A percentile compares a stretch with the other conserved stretches of the same genome.
Conservation (phyloP, 192 early-diverging fungal genomes). For the Coemansia sp. region DNA sequence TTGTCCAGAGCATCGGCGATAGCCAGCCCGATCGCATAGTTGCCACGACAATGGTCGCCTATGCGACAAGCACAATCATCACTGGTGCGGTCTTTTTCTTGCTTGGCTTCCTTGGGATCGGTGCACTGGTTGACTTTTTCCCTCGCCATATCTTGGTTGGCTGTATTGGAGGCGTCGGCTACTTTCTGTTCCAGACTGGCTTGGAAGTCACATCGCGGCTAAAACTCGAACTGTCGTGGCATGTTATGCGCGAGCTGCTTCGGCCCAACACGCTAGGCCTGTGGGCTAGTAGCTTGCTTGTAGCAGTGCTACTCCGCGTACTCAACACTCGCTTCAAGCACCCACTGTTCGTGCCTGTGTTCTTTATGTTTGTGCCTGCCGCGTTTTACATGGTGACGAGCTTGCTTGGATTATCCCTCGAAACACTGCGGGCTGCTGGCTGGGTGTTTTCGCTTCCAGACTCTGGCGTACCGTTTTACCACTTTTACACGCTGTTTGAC, state of each 20-base stretch:
- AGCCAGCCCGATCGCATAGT: constrained; percentile 70
- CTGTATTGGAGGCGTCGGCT: constrained; percentile 93
- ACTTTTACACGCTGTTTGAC: constrained; percentile 77
- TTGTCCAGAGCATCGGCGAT: constrained; percentile 62
- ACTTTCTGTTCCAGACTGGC: constrained; percentile 91
- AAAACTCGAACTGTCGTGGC: constrained; percentile 61
- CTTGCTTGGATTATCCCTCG: constrained; percentile 62
- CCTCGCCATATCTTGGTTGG: constrained; percentile 93
- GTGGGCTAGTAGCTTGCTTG: constrained; percentile 75
- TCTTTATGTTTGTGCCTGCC: constrained; percentile 81
- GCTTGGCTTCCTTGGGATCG: constrained; percentile 80
- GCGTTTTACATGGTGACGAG: constrained; percentile 73
- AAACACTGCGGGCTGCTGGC: constrained; percentile 66
- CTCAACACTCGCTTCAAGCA: constrained; percentile 69
- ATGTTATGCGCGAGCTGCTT: constrained; percentile 69
- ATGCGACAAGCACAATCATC: constrained; percentile 82
- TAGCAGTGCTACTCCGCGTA: constrained; percentile 71
- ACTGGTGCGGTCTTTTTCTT: constrained; percentile 87
- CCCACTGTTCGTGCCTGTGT: constrained; percentile 86
- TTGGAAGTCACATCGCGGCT: constrained; percentile 83
- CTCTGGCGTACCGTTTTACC: constrained; percentile 77
- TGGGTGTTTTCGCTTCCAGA: constrained; percentile 86
- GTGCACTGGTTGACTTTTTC: constrained; percentile 79
- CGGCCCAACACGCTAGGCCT: constrained; percentile 66
- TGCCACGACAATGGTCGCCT: constrained; percentile 88